Evolutionary conservation across 1,284 basidiomycete genomes (phyloP).

Genomic region (Schizophyllum commune): DNA sequence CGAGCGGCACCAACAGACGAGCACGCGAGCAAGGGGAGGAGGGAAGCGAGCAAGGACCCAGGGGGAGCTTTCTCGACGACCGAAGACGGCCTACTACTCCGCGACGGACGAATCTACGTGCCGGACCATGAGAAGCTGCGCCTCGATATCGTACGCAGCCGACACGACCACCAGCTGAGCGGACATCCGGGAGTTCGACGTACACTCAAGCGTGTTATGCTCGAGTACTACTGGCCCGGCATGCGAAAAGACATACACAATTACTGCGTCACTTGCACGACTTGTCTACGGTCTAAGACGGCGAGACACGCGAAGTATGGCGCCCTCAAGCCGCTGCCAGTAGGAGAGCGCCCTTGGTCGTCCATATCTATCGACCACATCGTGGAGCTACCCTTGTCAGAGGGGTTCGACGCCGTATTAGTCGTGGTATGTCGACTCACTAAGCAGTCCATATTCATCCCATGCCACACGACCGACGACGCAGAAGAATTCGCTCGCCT

Average conservation of each 20-base stretch:
- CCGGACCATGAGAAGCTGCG: no score
- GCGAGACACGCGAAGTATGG: slow-evolving; percentile 16
- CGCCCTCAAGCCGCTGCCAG: slow-evolving; percentile 15
- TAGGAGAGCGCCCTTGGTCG: slow-evolving; percentile 22
- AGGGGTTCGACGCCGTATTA: slow-evolving; percentile 24
- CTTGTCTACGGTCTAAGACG: slow-evolving; percentile 19
- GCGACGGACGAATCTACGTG: slow-evolving; percentile 13
- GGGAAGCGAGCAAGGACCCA: neutral
- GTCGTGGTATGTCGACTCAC: slow-evolving; percentile 29
- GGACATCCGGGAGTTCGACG: slow-evolving; percentile 10
- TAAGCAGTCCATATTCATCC: slow-evolving; percentile 25
- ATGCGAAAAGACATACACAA: slow-evolving; percentile 12
- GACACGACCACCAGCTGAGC: slow-evolving; percentile 10
- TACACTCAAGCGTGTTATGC: slow-evolving; percentile 2
- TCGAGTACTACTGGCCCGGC: no score
- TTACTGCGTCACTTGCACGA: slow-evolving; percentile 17
- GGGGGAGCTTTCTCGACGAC: neutral
- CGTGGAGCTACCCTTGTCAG: slow-evolving; percentile 28
- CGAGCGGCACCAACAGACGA: neutral
- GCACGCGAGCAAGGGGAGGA: neutral
- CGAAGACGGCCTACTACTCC: slow-evolving; percentile 7
- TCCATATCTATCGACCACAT: slow-evolving; percentile 28
- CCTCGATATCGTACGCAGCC: no score
- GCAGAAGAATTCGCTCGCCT: slow-evolving; percentile 20
- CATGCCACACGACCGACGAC: slow-evolving; percentile 16